A percentile compares a stretch with the other conserved stretches of the same genome.
Conservation (phyloP, 2,329 filamentous ascomycete species). For the Blastomyces gilchristii region DNA sequence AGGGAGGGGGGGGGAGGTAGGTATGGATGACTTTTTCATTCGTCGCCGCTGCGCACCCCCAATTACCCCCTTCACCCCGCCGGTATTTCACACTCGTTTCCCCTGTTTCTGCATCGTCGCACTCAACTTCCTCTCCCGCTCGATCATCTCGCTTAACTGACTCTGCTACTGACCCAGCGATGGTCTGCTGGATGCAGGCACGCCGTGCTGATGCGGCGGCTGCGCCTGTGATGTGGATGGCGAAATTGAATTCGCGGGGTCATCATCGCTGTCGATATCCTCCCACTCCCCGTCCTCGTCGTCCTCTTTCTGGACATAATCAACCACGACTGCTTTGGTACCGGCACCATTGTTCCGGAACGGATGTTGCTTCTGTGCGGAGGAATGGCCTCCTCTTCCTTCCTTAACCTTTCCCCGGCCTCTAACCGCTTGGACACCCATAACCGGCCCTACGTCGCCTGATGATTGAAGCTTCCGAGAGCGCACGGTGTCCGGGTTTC, state of each 20-base stretch:
- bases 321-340: neutral
- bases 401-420: no score
- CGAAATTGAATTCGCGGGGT: neutral
- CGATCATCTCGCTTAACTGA: constrained; percentile 21
- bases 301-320: neutral
- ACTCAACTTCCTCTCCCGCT: constrained; percentile 12
- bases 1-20: no score
- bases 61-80: no score
- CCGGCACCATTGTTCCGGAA: neutral
- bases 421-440: neutral
- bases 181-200: neutral
- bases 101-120: neutral
- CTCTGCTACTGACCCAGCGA: constrained; percentile 17
- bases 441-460: neutral
- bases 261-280: neutral
- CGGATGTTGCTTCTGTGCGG: no score
- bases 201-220: neutral
- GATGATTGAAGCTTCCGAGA: no score
- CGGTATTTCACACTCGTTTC: neutral
- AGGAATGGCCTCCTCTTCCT: neutral
- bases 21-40: no score
- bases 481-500: constrained; percentile 4
- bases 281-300: neutral
- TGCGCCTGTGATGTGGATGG: neutral
- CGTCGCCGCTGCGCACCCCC: no score